These are phyloP conservation scores for Puccinia horiana DNA, from an alignment of 1,284 basidiomycete genomes.

Conservation along the genomic window DNA sequence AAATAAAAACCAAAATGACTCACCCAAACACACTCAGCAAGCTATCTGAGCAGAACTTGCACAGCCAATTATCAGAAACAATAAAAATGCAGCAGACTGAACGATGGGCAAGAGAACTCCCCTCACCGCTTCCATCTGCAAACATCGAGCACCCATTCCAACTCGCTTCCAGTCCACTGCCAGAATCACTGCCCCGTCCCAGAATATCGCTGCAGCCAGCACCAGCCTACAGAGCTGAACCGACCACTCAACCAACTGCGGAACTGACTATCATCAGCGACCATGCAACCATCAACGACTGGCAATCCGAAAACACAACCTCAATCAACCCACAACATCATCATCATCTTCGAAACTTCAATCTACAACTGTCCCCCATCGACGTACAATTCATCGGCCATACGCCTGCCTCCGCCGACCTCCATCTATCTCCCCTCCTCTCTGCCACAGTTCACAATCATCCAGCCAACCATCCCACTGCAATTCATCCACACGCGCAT, in stretches of 20 bases:
- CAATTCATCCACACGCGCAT: too few species aligned
- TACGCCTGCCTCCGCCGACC: background rate
- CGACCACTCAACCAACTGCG: background rate
- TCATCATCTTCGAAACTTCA: background rate
- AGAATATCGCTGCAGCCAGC: conserved; percentile 27
- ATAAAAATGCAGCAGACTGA: conserved; percentile 36
- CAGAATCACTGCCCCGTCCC: background rate
- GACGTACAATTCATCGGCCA: background rate
- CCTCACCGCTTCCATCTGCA: background rate
- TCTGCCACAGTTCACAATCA: background rate
- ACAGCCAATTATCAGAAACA: conserved; percentile 3
- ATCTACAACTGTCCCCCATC: background rate
- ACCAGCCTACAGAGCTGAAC: background rate
- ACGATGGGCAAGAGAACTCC: conserved; percentile 30
- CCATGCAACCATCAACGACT: conserved; percentile 40
- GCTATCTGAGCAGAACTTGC: conserved; percentile 33
- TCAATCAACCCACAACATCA: background rate
- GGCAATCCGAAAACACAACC: conserved; percentile 25
- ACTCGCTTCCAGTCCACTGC: background rate
- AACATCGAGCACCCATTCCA: background rate
- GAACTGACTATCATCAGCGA: conserved; percentile 29
- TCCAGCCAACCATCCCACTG: background rate
- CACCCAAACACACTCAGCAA: background rate
- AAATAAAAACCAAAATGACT: background rate
- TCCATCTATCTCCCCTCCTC: background rate